phyloP scores from a whole-genome alignment of 306 rosid species.

The Crataegus laevigata region DNA sequence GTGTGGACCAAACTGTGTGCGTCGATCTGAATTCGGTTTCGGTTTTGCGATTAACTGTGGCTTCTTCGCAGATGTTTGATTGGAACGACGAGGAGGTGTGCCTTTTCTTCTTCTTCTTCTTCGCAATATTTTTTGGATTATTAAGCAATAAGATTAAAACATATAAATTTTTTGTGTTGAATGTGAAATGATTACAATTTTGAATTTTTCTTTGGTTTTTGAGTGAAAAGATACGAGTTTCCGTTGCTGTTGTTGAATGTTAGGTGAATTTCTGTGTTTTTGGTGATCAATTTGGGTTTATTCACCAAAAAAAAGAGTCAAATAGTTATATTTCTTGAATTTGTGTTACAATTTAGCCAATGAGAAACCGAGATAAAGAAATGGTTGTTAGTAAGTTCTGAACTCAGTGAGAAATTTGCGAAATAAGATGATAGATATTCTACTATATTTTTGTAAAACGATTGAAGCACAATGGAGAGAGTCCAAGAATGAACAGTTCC shows the following conservation, averaged over 20 bases:
- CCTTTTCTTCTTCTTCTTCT: neutral
- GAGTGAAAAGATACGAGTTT: neutral
- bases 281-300: neutral
- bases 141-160: no score
- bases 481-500: neutral
- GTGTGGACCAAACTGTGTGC: constrained; percentile 39
- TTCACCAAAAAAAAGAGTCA: neutral
- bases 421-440: neutral
- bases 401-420: neutral
- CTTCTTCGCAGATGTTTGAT: constrained; percentile 62
- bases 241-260: neutral
- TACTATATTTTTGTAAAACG: neutral
- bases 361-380: neutral
- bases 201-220: neutral
- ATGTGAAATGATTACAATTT: neutral
- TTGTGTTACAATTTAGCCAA: neutral
- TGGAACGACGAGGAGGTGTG: constrained; percentile 84
- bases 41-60: constrained; percentile 25
- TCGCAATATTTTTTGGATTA: neutral
- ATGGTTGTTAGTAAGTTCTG: neutral
- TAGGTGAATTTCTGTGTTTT: neutral
- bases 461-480: neutral
- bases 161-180: neutral
- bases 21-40: constrained; percentile 34
- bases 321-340: neutral